Percentiles rank a stretch among this genome's conserved stretches.
Evolutionary conservation across 352 stramenopile genomes (phyloP).

Genomic region (Plasmopara halstedii): DNA sequence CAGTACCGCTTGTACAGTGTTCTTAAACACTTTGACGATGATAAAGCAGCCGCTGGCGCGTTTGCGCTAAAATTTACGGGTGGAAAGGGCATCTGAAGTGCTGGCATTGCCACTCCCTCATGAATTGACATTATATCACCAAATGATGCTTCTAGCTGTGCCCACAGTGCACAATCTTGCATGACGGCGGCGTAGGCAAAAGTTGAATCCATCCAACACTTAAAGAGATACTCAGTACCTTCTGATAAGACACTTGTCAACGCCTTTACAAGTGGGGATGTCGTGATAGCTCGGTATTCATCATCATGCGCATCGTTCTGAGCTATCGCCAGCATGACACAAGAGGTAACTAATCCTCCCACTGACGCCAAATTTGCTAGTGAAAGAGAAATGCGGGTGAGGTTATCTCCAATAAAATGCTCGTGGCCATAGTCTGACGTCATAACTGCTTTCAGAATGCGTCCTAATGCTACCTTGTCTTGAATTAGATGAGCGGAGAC

Average conservation of each 20-base stretch:
- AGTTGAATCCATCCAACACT: slow-evolving; percentile 49
- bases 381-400: slow-evolving; percentile 39
- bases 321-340: slow-evolving; percentile 25
- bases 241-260: slow-evolving; percentile 41
- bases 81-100: slow-evolving; percentile 27
- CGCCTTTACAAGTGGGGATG: slow-evolving; percentile 42
- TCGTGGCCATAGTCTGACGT: slow-evolving; percentile 54
- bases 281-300: slow-evolving; percentile 11
- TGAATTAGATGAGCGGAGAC: slow-evolving; percentile 49
- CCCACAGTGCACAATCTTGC: slow-evolving; percentile 35
- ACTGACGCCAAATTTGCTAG: slow-evolving; percentile 60
- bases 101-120: slow-evolving; percentile 20
- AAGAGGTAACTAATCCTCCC: slow-evolving; percentile 43
- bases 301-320: slow-evolving; percentile 18
- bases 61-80: slow-evolving; percentile 2
- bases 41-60: slow-evolving; percentile 3
- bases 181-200: slow-evolving; percentile 39
- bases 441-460: slow-evolving; percentile 54
- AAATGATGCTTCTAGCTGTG: slow-evolving; percentile 7
- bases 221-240: slow-evolving; percentile 30
- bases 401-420: slow-evolving; percentile 55
- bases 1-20: slow-evolving; percentile 53
- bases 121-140: slow-evolving; percentile 5
- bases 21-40: slow-evolving; percentile 12
- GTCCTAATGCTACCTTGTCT: slow-evolving; percentile 62